A percentile compares a stretch with the other conserved stretches of the same genome.
phyloP scores from a whole-genome alignment of 768 basidiomycete genomes.

The Rhodotorula graminis region DNA sequence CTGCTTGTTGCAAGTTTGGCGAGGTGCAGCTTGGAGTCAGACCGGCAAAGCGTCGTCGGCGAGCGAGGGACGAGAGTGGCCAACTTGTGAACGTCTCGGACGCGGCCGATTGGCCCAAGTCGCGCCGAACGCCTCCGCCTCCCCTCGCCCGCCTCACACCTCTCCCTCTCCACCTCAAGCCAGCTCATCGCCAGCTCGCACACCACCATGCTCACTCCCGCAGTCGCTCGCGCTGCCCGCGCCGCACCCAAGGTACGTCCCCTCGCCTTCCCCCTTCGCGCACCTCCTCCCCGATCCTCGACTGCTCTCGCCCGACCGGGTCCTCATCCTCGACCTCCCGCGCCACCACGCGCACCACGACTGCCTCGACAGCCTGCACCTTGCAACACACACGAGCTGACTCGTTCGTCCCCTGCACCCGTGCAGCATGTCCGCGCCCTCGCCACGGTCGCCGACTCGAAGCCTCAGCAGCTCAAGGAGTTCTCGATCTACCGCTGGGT shows the following conservation, averaged over 20 bases:
- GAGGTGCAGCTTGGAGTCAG: no score
- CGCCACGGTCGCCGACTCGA: constrained; percentile 45
- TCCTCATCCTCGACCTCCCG: no score
- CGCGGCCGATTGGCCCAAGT: no score
- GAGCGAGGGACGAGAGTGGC: no score
- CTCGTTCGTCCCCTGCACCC: background rate
- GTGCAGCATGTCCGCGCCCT: constrained; percentile 21
- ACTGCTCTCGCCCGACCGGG: background rate
- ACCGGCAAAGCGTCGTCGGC: no score
- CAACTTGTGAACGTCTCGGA: no score
- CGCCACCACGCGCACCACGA: no score
- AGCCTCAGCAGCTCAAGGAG: constrained; percentile 67
- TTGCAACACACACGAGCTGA: background rate
- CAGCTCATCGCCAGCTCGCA: background rate
- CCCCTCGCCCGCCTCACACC: no score
- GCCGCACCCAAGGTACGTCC: constrained; percentile 8
- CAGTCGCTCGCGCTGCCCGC: constrained; percentile 23
- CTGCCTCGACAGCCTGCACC: no score
- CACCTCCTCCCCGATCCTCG: background rate
- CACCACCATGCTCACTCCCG: constrained; percentile 1
- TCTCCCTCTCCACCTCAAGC: background rate
- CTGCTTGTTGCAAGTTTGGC: no score
- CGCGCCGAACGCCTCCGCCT: no score
- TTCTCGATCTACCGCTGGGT: constrained; percentile 99
- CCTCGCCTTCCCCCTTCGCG: background rate